These are phyloP conservation scores for Syncephalis plumigaleata DNA, from an alignment of 371 early-diverging fungal species.

Conservation along the genomic window DNA sequence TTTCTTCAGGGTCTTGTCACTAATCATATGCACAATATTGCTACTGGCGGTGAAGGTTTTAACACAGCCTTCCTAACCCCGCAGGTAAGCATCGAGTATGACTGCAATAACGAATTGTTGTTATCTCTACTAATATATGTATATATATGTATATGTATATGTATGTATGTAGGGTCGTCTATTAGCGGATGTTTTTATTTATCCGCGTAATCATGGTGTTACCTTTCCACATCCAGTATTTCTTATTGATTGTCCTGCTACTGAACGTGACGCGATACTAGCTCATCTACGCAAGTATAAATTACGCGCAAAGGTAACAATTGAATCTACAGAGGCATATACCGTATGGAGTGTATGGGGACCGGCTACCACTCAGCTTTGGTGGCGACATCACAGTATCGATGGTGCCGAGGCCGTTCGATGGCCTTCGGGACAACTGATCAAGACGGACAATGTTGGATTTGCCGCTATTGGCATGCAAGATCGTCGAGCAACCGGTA, in stretches of 20 bases:
- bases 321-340: slow-evolving; percentile 44
- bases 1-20: slow-evolving; percentile 84
- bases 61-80: slow-evolving; percentile 57
- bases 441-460: slow-evolving; percentile 16
- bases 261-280: slow-evolving; percentile 22
- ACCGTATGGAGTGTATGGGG: slow-evolving; percentile 44
- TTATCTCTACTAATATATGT: neutral
- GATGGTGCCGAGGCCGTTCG: slow-evolving; percentile 1
- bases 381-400: slow-evolving; percentile 5
- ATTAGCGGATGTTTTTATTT: slow-evolving; percentile 78
- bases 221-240: slow-evolving; percentile 47
- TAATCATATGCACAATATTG: slow-evolving; percentile 61
- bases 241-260: slow-evolving; percentile 58
- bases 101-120: no score
- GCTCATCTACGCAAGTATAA: slow-evolving; percentile 57
- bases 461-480: slow-evolving; percentile 27
- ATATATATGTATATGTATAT: no score
- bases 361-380: slow-evolving; percentile 11
- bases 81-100: no score
- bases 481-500: slow-evolving; percentile 33
- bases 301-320: slow-evolving; percentile 54
- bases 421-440: slow-evolving; percentile 13
- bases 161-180: slow-evolving; percentile 86
- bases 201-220: slow-evolving; percentile 42
- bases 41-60: slow-evolving; percentile 50